Conservation (phyloP, 352 stramenopile species). For the Globisporangium orthogonon region DNA sequence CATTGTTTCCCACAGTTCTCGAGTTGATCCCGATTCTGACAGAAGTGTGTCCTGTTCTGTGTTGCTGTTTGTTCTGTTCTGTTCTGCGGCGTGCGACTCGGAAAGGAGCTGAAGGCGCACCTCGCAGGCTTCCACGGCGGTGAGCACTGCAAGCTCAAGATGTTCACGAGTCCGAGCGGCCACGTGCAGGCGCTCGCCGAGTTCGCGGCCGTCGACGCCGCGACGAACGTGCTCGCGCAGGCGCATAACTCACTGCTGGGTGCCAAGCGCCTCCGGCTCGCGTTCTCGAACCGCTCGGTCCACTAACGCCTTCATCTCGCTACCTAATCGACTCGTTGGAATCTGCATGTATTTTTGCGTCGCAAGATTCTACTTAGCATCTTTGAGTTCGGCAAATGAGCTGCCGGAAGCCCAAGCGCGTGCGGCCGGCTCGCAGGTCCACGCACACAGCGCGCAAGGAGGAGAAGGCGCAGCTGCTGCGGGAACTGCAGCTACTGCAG, state of each 20-base stretch:
- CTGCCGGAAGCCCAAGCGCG: neutral
- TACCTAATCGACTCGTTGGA: too few relatives aligned
- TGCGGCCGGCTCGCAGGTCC: neutral
- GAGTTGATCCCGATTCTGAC: too few relatives aligned
- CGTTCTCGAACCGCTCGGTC: slow-evolving; percentile 50
- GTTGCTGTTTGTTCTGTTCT: too few relatives aligned
- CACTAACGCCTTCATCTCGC: slow-evolving; percentile 7
- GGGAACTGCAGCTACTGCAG: neutral
- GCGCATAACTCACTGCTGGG: slow-evolving; percentile 39
- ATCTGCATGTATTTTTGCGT: too few relatives aligned
- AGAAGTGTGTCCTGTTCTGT: too few relatives aligned
- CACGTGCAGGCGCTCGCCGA: slow-evolving; percentile 46
- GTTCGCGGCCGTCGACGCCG: slow-evolving; percentile 39
- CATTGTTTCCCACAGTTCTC: neutral
- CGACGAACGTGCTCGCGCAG: slow-evolving; percentile 45
- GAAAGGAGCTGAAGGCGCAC: slow-evolving; percentile 31
- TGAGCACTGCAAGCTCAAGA: slow-evolving; percentile 38
- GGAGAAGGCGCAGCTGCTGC: neutral
- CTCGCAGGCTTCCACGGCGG: slow-evolving; percentile 26
- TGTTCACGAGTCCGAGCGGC: slow-evolving; percentile 37
- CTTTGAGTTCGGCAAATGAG: too few relatives aligned
- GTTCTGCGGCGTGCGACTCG: too few relatives aligned
- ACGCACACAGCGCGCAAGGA: neutral
- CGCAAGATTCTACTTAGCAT: too few relatives aligned
- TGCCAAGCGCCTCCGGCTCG: slow-evolving; percentile 38